Percentiles rank a stretch among this genome's conserved stretches.
Conservation (phyloP, 2,329 filamentous ascomycete genomes). For the Botrytis medusae region DNA sequence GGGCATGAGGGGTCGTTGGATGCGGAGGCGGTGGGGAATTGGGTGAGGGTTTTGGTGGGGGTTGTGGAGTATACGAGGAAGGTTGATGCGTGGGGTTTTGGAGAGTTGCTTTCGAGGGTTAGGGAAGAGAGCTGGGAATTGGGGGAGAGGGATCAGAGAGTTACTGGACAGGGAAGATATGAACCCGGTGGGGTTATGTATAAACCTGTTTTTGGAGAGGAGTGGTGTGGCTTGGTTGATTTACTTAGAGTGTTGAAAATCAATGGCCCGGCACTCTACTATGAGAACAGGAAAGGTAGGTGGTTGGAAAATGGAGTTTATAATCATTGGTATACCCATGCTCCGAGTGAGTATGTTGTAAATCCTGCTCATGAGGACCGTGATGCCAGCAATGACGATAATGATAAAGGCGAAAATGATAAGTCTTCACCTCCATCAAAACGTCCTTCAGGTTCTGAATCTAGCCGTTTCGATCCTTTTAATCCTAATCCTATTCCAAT, state of each 20-base stretch:
- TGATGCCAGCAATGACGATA: not conserved
- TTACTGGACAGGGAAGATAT: conserved; percentile 15
- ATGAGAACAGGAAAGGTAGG: not conserved
- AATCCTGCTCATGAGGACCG: accelerated
- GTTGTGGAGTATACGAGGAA: conserved; percentile 22
- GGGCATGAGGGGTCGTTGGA: conserved; percentile 33
- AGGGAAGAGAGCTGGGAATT: conserved; percentile 23
- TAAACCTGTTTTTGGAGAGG: conserved; percentile 26
- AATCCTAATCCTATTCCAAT: not conserved
- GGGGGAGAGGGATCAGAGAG: conserved; percentile 11
- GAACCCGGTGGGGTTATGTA: not conserved
- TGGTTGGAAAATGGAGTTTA: not conserved
- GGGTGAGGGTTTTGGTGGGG: conserved; percentile 28
- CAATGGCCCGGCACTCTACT: conserved; percentile 3
- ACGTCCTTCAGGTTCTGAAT: not conserved
- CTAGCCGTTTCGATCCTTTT: not conserved
- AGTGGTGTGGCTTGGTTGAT: conserved; percentile 23
- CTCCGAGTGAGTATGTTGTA: not conserved
- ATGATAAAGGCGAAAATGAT: not conserved
- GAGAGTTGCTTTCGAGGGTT: not conserved
- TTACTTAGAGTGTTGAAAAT: conserved; percentile 24
- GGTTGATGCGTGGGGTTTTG: not conserved
- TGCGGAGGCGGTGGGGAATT: conserved; percentile 22
- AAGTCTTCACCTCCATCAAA: not conserved
- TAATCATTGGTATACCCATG: not conserved